Percentiles rank a stretch among this genome's conserved stretches.
These are phyloP conservation scores for Inonotus obliquus DNA, from an alignment of 1,284 basidiomycete genomes.

Conservation along the genomic window DNA sequence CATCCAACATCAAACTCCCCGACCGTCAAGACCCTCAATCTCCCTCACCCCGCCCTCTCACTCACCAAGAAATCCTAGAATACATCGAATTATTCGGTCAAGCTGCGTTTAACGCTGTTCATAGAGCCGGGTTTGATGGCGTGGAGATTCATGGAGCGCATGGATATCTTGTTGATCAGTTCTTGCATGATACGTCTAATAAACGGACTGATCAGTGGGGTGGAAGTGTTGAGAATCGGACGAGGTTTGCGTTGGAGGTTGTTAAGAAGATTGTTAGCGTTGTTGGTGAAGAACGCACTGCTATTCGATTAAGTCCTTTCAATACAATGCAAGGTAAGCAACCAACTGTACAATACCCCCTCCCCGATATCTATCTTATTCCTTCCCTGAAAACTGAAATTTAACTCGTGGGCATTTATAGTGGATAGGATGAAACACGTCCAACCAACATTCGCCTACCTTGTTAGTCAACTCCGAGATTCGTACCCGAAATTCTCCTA, in stretches of 20 bases:
- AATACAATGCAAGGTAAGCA: slow-evolving; percentile 32
- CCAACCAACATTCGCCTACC: slow-evolving; percentile 36
- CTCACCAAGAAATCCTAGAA: slow-evolving; percentile 17
- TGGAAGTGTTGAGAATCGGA: slow-evolving; percentile 50
- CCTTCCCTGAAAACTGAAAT: background rate
- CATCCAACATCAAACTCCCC: slow-evolving; percentile 39
- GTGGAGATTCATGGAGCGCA: slow-evolving; percentile 37
- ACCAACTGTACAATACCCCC: too few relatives aligned
- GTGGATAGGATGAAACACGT: slow-evolving; percentile 28
- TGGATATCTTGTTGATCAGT: slow-evolving; percentile 39
- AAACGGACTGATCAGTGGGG: slow-evolving; percentile 56
- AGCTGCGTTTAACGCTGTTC: slow-evolving; percentile 22
- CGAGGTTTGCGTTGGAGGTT: slow-evolving; percentile 44
- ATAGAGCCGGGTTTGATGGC: slow-evolving; percentile 43
- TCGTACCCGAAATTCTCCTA: slow-evolving; percentile 49
- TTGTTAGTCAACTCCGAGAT: slow-evolving; percentile 33
- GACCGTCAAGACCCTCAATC: slow-evolving; percentile 26
- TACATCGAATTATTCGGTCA: slow-evolving; percentile 10
- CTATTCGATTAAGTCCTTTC: slow-evolving; percentile 54
- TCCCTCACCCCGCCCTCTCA: slow-evolving; percentile 23
- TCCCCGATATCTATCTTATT: background rate
- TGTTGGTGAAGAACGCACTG: slow-evolving; percentile 38
- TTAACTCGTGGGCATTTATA: background rate
- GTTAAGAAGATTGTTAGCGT: slow-evolving; percentile 35
- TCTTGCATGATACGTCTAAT: slow-evolving; percentile 39